Percentiles rank a stretch among this genome's conserved stretches.
Evolutionary conservation across 352 stramenopile species (phyloP).

Genomic region (Globisporangium emineosum): DNA sequence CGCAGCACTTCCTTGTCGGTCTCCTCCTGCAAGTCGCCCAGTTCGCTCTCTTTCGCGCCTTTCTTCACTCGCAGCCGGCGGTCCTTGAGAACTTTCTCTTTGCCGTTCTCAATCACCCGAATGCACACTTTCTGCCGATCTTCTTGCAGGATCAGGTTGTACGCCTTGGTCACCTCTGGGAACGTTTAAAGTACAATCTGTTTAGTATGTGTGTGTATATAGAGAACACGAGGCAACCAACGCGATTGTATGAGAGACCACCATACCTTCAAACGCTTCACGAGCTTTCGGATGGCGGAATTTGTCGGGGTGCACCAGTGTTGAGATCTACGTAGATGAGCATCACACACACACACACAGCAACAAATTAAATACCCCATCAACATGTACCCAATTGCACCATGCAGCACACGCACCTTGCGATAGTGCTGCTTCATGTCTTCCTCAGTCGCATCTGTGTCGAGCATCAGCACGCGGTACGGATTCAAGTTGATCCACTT

Average conservation of each 20-base stretch:
- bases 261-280: slow-evolving; percentile 83
- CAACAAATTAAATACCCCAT: neutral
- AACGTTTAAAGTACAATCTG: neutral
- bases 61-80: slow-evolving; percentile 77
- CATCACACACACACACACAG: slow-evolving; percentile 1
- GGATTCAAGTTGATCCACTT: slow-evolving; percentile 90
- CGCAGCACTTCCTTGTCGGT: slow-evolving; percentile 78
- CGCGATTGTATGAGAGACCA: neutral
- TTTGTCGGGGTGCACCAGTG: slow-evolving; percentile 88
- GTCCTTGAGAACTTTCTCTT: slow-evolving; percentile 68
- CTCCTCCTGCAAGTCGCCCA: slow-evolving; percentile 56
- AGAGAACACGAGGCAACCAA: no score
- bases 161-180: slow-evolving; percentile 82
- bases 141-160: slow-evolving; percentile 83
- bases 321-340: slow-evolving; percentile 53
- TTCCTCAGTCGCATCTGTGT: slow-evolving; percentile 80
- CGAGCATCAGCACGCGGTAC: slow-evolving; percentile 86
- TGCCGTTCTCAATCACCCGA: slow-evolving; percentile 76
- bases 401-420: slow-evolving; percentile 41
- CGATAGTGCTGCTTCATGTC: slow-evolving; percentile 91
- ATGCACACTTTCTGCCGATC: slow-evolving; percentile 80
- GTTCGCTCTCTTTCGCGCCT: slow-evolving; percentile 63
- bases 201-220: neutral
- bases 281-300: slow-evolving; percentile 63
- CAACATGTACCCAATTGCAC: no score